Percentiles rank a stretch among this genome's conserved stretches.
These are phyloP conservation scores for Cicer pinnatifidum DNA, from an alignment of 306 rosid species.

Conservation along the genomic window DNA sequence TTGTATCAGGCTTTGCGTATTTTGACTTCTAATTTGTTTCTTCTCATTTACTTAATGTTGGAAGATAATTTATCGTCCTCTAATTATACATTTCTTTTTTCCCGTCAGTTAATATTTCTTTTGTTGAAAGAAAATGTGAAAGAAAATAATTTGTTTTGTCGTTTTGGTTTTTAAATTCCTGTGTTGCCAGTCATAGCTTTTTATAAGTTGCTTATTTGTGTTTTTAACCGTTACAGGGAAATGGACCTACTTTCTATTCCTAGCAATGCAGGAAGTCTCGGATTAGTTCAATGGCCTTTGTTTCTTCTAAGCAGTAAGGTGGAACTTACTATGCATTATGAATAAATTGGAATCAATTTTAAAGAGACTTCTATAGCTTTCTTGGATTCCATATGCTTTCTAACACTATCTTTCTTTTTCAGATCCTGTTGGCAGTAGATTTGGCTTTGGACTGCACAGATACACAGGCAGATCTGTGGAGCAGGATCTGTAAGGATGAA, in stretches of 20 bases:
- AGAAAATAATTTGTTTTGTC: not conserved
- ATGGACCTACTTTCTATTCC: conserved; percentile 89
- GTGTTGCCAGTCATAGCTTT: conserved; percentile 9
- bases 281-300: conserved; percentile 98
- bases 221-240: conserved; percentile 68
- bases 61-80: not conserved
- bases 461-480: conserved; percentile 84
- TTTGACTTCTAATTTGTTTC: not conserved
- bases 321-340: conserved; percentile 34
- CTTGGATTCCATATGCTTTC: conserved; percentile 22
- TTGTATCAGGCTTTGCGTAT: not conserved
- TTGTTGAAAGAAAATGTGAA: conserved; percentile 7
- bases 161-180: conserved; percentile 20
- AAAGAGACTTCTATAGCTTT: conserved; percentile 16
- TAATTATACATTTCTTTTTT: conserved; percentile 4
- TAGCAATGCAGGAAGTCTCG: conserved; percentile 85
- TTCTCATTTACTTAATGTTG: not conserved
- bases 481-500: conserved; percentile 82
- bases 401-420: conserved; percentile 27
- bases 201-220: conserved; percentile 9
- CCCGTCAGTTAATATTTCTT: not conserved
- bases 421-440: conserved; percentile 93
- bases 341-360: conserved; percentile 29
- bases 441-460: conserved; percentile 95
- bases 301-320: conserved; percentile 99